Percentiles rank a stretch among this genome's conserved stretches.
Evolutionary conservation across 495 filamentous ascomycete genomes (phyloP).

Genomic region (Glutinoglossum americanum): DNA sequence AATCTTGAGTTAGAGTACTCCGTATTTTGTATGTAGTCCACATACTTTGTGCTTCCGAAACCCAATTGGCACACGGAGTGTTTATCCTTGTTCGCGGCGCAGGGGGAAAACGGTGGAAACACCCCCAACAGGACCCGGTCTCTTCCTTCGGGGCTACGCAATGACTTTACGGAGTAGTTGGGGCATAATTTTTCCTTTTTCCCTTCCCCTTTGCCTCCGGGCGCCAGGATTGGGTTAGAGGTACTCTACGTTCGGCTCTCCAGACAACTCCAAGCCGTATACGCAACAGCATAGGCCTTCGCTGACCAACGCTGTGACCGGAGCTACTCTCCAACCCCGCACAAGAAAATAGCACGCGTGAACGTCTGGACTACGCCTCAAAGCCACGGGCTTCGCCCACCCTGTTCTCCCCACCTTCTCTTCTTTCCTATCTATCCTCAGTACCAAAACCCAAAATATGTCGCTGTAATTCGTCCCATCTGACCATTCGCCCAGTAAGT

Average conservation of each 20-base stretch:
- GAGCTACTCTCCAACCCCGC: not conserved
- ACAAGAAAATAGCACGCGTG: not conserved
- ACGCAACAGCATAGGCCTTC: slow-evolving; percentile 9
- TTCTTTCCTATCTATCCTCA: not conserved
- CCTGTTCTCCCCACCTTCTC: not conserved
- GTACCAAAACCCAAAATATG: not conserved
- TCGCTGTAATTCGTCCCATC: not conserved
- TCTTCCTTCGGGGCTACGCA: not conserved
- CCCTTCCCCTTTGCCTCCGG: not conserved
- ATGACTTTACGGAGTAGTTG: not conserved
- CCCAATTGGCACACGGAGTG: not conserved
- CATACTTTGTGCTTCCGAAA: not conserved
- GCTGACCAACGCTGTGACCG: not conserved
- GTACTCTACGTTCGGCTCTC: too few relatives aligned
- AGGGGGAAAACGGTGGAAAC: not conserved
- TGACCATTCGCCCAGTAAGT: not conserved
- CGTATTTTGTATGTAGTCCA: not conserved
- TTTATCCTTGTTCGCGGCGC: not conserved
- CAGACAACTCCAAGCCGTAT: too few relatives aligned
- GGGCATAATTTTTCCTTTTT: not conserved
- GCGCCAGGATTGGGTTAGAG: not conserved
- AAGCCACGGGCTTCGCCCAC: not conserved
- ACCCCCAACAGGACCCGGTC: not conserved
- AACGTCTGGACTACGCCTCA: not conserved
- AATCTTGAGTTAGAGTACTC: too few relatives aligned